These are phyloP conservation scores for Onygena corvina DNA, from an alignment of 2,329 filamentous ascomycete species.

Conservation along the genomic window DNA sequence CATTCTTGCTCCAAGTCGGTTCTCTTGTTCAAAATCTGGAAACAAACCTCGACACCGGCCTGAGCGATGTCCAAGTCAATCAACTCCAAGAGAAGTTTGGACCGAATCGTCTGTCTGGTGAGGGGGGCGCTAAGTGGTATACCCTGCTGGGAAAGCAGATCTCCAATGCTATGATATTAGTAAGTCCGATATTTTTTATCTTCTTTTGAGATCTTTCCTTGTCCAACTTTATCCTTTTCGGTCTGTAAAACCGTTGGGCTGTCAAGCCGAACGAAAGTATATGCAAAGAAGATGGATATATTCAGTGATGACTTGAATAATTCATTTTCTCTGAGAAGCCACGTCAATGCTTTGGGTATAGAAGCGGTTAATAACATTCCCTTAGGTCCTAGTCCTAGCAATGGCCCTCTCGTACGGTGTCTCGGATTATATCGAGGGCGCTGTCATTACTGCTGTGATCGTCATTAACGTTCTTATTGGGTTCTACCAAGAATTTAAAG, in stretches of 20 bases:
- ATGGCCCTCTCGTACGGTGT: conserved; percentile 52
- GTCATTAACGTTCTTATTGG: conserved; percentile 46
- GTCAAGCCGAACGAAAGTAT: not conserved
- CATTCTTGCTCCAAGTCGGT: conserved; percentile 26
- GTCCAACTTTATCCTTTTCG: not conserved
- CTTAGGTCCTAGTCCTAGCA: conserved; percentile 59
- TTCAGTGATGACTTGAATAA: not conserved
- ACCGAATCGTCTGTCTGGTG: conserved; percentile 38
- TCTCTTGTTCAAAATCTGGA: conserved; percentile 35
- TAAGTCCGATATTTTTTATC: conserved; percentile 17
- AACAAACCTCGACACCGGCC: conserved; percentile 39
- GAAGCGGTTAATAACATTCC: conserved; percentile 13
- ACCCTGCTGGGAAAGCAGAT: conserved; percentile 43
- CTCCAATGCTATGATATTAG: conserved; percentile 46
- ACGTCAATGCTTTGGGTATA: too few relatives aligned
- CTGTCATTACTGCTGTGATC: conserved; percentile 48
- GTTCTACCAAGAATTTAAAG: conserved; percentile 49
- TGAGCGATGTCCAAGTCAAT: conserved; percentile 34
- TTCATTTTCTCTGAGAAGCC: too few relatives aligned
- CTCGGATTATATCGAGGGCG: conserved; percentile 47
- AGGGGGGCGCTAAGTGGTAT: conserved; percentile 36
- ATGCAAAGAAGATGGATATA: not conserved
- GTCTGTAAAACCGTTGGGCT: not conserved
- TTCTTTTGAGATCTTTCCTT: not conserved
- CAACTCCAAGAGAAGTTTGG: conserved; percentile 39